Conservation (phyloP, 2,329 filamentous ascomycete genomes). For the Tolypocladium inflatum region DNA sequence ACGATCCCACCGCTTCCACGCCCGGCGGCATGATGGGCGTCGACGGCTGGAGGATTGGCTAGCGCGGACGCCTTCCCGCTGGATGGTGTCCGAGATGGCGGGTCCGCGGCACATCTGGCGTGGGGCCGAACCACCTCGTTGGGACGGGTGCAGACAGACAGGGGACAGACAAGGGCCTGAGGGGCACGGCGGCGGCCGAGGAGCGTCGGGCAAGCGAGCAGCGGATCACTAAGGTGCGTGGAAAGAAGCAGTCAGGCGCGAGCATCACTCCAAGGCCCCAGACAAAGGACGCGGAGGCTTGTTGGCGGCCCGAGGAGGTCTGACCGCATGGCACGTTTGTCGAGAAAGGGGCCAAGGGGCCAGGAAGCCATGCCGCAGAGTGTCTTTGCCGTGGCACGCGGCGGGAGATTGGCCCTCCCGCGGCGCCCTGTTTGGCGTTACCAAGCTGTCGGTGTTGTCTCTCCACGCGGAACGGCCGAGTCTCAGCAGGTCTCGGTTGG, state of each 20-base stretch:
- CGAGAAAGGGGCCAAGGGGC: too few relatives aligned
- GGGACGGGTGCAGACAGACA: not conserved
- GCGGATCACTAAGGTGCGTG: too few relatives aligned
- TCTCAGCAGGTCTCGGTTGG: too few relatives aligned
- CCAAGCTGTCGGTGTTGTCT: not conserved
- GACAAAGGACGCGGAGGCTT: not conserved
- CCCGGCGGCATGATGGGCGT: not conserved
- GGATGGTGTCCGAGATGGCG: not conserved
- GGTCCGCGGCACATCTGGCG: not conserved
- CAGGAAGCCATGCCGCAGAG: too few relatives aligned
- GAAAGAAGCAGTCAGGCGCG: not conserved
- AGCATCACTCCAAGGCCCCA: too few relatives aligned
- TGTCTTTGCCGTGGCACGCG: too few relatives aligned
- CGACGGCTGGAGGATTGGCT: not conserved
- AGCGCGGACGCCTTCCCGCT: slow-evolving; percentile 1
- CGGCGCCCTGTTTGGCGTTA: not conserved
- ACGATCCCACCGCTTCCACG: not conserved
- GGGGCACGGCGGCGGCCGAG: not conserved
- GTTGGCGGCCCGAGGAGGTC: too few relatives aligned
- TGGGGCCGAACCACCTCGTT: not conserved
- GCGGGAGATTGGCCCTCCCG: too few relatives aligned
- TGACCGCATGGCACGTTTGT: too few relatives aligned
- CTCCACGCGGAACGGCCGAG: too few relatives aligned
- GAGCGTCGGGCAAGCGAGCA: not conserved
- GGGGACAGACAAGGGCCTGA: too few relatives aligned